phyloP scores from a whole-genome alignment of 805 yeast genomes.

The Starmera quercuum region DNA sequence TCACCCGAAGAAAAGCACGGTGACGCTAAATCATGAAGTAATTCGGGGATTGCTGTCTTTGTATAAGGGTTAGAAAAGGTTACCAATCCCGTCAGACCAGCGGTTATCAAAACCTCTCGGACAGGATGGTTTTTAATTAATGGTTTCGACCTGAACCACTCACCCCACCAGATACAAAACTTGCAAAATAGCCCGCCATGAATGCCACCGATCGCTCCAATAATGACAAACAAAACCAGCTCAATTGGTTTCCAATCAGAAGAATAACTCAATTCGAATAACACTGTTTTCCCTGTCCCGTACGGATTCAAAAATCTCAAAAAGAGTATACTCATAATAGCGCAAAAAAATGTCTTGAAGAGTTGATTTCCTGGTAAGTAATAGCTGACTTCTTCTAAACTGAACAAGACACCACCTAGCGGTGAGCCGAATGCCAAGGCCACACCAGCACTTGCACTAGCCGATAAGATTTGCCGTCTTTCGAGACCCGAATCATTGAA shows the following conservation, averaged over 20 bases:
- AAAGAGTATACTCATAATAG: conserved; percentile 44
- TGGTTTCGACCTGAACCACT: conserved; percentile 25
- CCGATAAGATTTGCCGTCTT: conserved; percentile 45
- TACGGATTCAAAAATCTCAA: conserved; percentile 48
- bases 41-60: conserved; percentile 39
- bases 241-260: conserved; percentile 48
- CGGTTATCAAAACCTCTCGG: conserved; percentile 36
- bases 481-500: conserved; percentile 41
- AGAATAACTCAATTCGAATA: conserved; percentile 41
- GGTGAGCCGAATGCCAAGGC: conserved; percentile 58
- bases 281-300: conserved; percentile 51
- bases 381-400: conserved; percentile 49
- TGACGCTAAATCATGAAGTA: conserved; percentile 41
- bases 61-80: conserved; percentile 44
- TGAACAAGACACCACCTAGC: conserved; percentile 49
- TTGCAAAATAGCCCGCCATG: conserved; percentile 45
- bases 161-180: conserved; percentile 34
- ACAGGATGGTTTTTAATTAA: conserved; percentile 30
- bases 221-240: conserved; percentile 33
- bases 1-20: conserved; percentile 28
- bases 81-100: conserved; percentile 36
- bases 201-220: conserved; percentile 47
- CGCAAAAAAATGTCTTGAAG: conserved; percentile 48
- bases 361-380: conserved; percentile 47
- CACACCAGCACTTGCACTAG: conserved; percentile 52